Evolutionary conservation across 345 rosid species (phyloP).

Genomic region (Sisymbrium irio): DNA sequence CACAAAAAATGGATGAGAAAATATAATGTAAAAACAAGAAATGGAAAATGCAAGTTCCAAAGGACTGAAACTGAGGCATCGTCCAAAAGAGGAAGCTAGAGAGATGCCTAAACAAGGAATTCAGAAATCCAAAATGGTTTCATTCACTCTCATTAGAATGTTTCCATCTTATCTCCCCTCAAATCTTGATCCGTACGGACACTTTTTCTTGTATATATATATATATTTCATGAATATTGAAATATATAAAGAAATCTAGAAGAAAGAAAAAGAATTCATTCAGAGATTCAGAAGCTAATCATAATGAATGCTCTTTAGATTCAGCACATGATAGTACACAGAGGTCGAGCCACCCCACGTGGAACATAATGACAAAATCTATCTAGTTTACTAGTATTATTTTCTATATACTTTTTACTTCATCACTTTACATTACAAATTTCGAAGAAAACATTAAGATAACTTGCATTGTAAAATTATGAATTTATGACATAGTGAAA

Average conservation of each 20-base stretch:
- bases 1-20: not conserved
- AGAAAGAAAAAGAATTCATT: not conserved
- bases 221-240: not conserved
- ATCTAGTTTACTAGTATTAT: not conserved
- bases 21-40: not conserved
- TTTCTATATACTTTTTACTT: not conserved
- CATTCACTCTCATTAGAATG: slow-evolving; percentile 9
- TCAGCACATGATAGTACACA: slow-evolving; percentile 34
- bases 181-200: slow-evolving; percentile 8
- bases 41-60: slow-evolving; percentile 23
- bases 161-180: slow-evolving; percentile 9
- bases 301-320: slow-evolving; percentile 33
- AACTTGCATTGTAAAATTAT: too few species aligned
- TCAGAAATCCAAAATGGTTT: slow-evolving; percentile 20
- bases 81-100: slow-evolving; percentile 25
- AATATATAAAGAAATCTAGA: not conserved
- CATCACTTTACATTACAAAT: not conserved
- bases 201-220: not conserved
- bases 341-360: slow-evolving; percentile 36
- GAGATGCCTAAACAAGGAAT: slow-evolving; percentile 9
- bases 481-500: too few species aligned
- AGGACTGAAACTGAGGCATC: slow-evolving; percentile 20
- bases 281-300: slow-evolving; percentile 7
- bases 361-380: slow-evolving; percentile 33
- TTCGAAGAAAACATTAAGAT: too few species aligned